Conservation (phyloP, 2,329 filamentous ascomycete species). For the Daldinia sp. region DNA sequence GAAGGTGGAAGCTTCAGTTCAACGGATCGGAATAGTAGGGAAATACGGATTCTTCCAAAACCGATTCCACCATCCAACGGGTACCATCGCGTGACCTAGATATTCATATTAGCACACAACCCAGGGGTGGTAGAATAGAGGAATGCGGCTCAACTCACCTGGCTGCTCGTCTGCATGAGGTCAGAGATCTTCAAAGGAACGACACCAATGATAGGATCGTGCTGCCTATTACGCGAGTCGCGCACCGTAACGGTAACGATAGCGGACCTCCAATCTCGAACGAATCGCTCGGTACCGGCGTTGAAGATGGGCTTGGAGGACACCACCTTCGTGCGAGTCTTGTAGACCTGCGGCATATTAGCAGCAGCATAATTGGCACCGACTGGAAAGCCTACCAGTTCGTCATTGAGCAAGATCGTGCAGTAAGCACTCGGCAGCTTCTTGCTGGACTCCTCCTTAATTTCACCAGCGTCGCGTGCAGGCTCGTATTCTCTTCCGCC, state of each 20-base stretch:
- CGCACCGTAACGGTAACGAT: slow-evolving; percentile 90
- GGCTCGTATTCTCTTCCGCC: slow-evolving; percentile 86
- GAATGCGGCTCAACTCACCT: slow-evolving; percentile 56
- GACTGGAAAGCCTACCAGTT: slow-evolving; percentile 66
- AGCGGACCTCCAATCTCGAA: slow-evolving; percentile 91
- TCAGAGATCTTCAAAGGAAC: slow-evolving; percentile 90
- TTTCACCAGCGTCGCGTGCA: slow-evolving; percentile 84
- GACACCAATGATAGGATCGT: slow-evolving; percentile 93
- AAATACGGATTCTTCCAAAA: slow-evolving; percentile 90
- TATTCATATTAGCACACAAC: slow-evolving; percentile 44
- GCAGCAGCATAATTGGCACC: slow-evolving; percentile 27
- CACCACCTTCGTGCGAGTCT: slow-evolving; percentile 93
- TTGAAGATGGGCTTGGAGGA: slow-evolving; percentile 98
- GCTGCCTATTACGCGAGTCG: slow-evolving; percentile 88
- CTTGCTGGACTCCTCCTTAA: slow-evolving; percentile 84
- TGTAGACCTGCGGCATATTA: slow-evolving; percentile 71
- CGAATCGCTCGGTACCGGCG: slow-evolving; percentile 90
- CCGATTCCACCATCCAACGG: slow-evolving; percentile 95
- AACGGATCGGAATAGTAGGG: slow-evolving; percentile 88
- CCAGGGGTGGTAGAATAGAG: not conserved
- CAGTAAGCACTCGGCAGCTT: slow-evolving; percentile 92
- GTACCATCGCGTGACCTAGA: slow-evolving; percentile 79
- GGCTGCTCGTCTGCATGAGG: slow-evolving; percentile 86
- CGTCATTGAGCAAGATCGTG: slow-evolving; percentile 90
- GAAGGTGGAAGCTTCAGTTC: slow-evolving; percentile 86